Conservation (phyloP, 495 filamentous ascomycete species). For the Parathielavia appendiculata region DNA sequence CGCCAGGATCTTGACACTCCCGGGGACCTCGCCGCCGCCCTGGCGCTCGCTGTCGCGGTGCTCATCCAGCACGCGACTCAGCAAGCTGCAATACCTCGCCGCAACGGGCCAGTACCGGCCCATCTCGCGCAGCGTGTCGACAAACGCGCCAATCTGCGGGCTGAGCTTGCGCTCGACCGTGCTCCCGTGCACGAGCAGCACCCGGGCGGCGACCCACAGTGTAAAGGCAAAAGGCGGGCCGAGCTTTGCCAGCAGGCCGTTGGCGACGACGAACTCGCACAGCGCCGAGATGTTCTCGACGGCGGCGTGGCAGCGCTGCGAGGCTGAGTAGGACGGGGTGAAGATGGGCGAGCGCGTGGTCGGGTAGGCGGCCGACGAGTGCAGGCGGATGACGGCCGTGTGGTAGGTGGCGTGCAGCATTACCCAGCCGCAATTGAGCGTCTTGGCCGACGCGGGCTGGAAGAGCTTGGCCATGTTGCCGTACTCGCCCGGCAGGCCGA, state of each 20-base stretch:
- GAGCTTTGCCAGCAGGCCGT: constrained; percentile 69
- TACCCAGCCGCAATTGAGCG: constrained; percentile 74
- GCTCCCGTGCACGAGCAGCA: constrained; percentile 80
- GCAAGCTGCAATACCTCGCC: constrained; percentile 70
- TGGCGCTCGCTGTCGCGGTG: constrained; percentile 70
- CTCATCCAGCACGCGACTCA: constrained; percentile 79
- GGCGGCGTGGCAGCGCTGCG: constrained; percentile 71
- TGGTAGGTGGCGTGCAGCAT: constrained; percentile 76
- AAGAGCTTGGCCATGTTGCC: constrained; percentile 72
- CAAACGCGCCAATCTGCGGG: constrained; percentile 69
- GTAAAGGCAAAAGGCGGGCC: constrained; percentile 87
- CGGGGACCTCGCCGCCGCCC: constrained; percentile 69
- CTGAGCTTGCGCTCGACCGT: constrained; percentile 78
- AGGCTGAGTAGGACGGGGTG: constrained; percentile 75
- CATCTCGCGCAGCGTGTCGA: constrained; percentile 73
- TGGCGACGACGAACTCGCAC: constrained; percentile 64
- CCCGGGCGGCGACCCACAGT: constrained; percentile 83
- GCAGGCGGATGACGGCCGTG: constrained; percentile 79
- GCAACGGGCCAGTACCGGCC: constrained; percentile 81
- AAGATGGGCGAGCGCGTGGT: constrained; percentile 81
- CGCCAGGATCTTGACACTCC: constrained; percentile 75
- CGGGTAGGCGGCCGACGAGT: constrained; percentile 89
- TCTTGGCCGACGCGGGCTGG: constrained; percentile 56
- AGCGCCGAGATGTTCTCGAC: constrained; percentile 79
- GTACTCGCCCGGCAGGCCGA: constrained; percentile 73